Conservation (phyloP, 1,139 yeast genomes). For the Yamadazyma atlantica region DNA sequence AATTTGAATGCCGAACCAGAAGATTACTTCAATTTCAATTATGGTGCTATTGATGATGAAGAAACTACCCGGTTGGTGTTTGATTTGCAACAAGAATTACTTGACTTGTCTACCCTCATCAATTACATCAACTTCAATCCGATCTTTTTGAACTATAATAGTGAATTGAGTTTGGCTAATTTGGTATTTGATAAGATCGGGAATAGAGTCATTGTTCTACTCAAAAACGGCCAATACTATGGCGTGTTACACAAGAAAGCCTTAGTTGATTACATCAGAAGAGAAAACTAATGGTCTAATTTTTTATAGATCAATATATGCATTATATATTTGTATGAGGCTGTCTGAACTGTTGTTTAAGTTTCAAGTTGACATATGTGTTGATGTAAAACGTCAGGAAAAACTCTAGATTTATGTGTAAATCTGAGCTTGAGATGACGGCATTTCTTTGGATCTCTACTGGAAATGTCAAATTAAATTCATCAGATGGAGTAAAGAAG, state of each 20-base stretch:
- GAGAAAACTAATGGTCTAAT: slow-evolving; percentile 13
- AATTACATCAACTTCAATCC: slow-evolving; percentile 50
- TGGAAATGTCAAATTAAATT: not conserved
- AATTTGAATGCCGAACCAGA: slow-evolving; percentile 6
- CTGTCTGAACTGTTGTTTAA: slow-evolving; percentile 1
- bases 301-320: not conserved
- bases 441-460: not conserved
- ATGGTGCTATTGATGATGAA: slow-evolving; percentile 21
- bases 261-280: slow-evolving; percentile 47
- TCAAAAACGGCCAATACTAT: slow-evolving; percentile 49
- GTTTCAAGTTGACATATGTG: not conserved
- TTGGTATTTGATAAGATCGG: slow-evolving; percentile 57
- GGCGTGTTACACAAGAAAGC: slow-evolving; percentile 59
- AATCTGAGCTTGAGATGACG: not conserved
- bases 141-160: slow-evolving; percentile 47
- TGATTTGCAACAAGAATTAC: slow-evolving; percentile 19
- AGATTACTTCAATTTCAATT: slow-evolving; percentile 28
- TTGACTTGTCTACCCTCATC: slow-evolving; percentile 40
- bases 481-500: not conserved
- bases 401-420: not conserved
- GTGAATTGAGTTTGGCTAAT: slow-evolving; percentile 55
- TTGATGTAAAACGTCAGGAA: not conserved
- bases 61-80: slow-evolving; percentile 8
- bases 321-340: not conserved
- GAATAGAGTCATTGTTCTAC: slow-evolving; percentile 49